Evolutionary conservation across 2,329 filamentous ascomycete species (phyloP), one percentile per base, ranked within the genome.

Genomic region (Exophiala xenobiotica): DNA sequence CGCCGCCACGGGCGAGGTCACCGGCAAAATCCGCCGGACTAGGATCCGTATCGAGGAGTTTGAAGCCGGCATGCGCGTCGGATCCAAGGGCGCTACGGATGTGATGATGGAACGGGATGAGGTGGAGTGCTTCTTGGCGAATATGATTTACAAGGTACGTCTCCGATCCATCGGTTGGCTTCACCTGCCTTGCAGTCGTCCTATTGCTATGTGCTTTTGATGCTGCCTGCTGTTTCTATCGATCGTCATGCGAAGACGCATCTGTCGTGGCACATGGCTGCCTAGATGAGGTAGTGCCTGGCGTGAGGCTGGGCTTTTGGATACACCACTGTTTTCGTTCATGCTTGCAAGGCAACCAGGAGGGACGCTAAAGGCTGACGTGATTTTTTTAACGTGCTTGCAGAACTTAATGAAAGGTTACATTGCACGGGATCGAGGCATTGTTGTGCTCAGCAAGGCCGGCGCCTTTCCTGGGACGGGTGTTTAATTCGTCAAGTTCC

Each of bases 331-430:
- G n/a, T 23, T 18, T 18, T 16, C 9, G 12, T 23, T n/a, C 18
- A 23, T 26, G 8, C 12, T n/a, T 14, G n/a, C 3, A 31, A 14
- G 39, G 23, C 16, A 52, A 29, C 53, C 54, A 63, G 33, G 61
- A 33, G n/a, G n/a, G 9, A 42, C 35, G 18, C 23, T 9, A 43
- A n/a, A 35, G 45, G 49, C 51, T 51, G 49, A 58, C 49, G 9
- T 41, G 23, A 18, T 3, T n/a, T 27, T 12, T 39, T 37, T 7
- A 18, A 3, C 31, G 9, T 16, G 12, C 16, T 31, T 41, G 31
- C 61, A 96, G 90, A 88, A 87, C 53, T 78, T 93, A 19, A 96
- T 99, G 88, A 99, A 97, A 72, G 93, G 95, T 33, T 99, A 99
- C 71, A 99, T 99, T 61, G 86, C 92, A 24, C 86, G 92, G 48